Conservation (phyloP, 192 early-diverging fungal genomes). For the Kappamyces sp. region DNA sequence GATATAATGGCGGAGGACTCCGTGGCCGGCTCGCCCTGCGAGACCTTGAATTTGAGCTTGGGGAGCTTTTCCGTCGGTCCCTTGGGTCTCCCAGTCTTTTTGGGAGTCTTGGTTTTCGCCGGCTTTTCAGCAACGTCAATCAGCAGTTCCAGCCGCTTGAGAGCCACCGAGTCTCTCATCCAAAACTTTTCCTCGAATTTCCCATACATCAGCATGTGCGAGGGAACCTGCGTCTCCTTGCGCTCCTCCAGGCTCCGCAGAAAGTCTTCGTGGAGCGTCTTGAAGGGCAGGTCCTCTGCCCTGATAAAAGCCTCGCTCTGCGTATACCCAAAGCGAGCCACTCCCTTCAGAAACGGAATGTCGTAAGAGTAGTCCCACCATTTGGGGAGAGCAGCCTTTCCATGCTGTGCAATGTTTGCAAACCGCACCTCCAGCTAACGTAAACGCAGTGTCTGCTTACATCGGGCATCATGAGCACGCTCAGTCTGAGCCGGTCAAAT, state of each 20-base stretch:
- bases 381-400: constrained; percentile 41
- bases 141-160: constrained; percentile 41
- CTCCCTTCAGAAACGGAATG: constrained; percentile 56
- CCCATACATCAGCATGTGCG: constrained; percentile 28
- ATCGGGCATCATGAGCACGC: constrained; percentile 49
- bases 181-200: constrained; percentile 45
- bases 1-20: too few relatives aligned
- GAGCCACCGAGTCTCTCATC: constrained; percentile 43
- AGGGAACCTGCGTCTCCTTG: constrained; percentile 6
- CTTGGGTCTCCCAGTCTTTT: too few relatives aligned
- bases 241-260: constrained; percentile 27
- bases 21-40: too few relatives aligned
- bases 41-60: too few relatives aligned
- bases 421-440: constrained; percentile 32
- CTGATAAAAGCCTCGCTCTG: constrained; percentile 45
- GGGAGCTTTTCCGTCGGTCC: too few relatives aligned
- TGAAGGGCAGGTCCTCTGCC: constrained; percentile 28
- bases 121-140: constrained; percentile 35
- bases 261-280: constrained; percentile 37
- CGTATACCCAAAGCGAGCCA: constrained; percentile 65
- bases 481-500: constrained; percentile 63
- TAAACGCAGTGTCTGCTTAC: constrained; percentile 13
- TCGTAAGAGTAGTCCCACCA: constrained; percentile 77
- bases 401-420: constrained; percentile 27
- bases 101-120: neutral